Evolutionary conservation across 495 filamentous ascomycete genomes (phyloP).

Genomic region (Aspergillus olivimuriae): DNA sequence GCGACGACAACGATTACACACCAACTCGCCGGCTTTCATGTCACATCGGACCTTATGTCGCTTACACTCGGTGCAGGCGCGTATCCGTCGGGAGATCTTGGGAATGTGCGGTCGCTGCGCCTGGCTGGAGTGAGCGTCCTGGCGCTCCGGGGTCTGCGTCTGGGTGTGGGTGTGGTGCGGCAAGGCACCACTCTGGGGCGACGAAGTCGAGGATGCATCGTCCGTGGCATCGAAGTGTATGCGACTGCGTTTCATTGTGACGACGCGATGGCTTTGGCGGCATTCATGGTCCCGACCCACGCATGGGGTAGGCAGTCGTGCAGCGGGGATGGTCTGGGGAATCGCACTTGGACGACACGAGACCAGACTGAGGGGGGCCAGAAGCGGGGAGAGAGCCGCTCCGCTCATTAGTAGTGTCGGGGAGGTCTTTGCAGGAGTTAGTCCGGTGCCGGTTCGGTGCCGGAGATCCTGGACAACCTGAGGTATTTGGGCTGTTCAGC

Average conservation of each 20-base stretch:
- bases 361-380: too few relatives aligned
- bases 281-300: conserved; percentile 9
- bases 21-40: conserved; percentile 40
- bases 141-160: too few relatives aligned
- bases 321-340: not conserved
- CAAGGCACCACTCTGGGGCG: conserved; percentile 24
- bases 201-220: conserved; percentile 34
- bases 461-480: too few relatives aligned
- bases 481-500: too few relatives aligned
- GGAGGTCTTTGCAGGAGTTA: too few relatives aligned
- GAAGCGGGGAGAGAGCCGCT: too few relatives aligned
- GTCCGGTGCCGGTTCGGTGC: too few relatives aligned
- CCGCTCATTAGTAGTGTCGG: too few relatives aligned
- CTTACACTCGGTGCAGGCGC: conserved; percentile 50
- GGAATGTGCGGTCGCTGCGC: conserved; percentile 41
- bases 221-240: conserved; percentile 40
- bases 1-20: conserved; percentile 44
- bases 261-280: not conserved
- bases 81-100: conserved; percentile 51
- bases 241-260: conserved; percentile 42
- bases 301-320: not conserved
- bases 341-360: too few relatives aligned
- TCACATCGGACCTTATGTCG: conserved; percentile 49
- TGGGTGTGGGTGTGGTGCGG: conserved; percentile 12
- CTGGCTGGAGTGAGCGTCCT: too few relatives aligned